These are phyloP conservation scores for Beta lomatogona DNA, from an alignment of 179 eudicot genomes.

Conservation along the genomic window DNA sequence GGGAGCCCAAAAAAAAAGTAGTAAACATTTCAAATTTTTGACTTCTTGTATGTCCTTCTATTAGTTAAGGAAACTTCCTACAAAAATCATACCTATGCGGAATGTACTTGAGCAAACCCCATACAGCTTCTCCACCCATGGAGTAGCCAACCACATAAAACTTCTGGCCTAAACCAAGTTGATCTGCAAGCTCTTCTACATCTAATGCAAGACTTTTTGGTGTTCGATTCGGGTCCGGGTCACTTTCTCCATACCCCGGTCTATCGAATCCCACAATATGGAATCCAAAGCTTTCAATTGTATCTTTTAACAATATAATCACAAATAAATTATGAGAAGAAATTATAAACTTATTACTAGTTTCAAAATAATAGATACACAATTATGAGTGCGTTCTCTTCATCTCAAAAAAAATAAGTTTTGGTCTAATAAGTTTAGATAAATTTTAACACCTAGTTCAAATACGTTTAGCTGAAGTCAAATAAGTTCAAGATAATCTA, in stretches of 20 bases:
- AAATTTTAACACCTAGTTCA: too few relatives aligned
- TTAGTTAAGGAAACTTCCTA: too few relatives aligned
- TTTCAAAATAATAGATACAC: neutral
- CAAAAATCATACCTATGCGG: conserved; percentile 34
- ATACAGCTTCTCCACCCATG: conserved; percentile 37
- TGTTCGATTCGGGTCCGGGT: conserved; percentile 38
- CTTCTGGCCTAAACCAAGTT: conserved; percentile 32
- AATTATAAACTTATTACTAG: too few relatives aligned
- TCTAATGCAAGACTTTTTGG: conserved; percentile 35
- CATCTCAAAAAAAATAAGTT: too few relatives aligned
- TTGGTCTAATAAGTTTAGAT: too few relatives aligned
- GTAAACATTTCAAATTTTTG: too few relatives aligned
- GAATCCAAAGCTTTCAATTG: conserved; percentile 27
- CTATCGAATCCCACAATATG: conserved; percentile 40
- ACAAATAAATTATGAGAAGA: too few relatives aligned
- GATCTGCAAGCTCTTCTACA: conserved; percentile 43
- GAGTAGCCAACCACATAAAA: conserved; percentile 44
- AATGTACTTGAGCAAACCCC: conserved; percentile 43
- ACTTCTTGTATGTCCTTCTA: too few relatives aligned
- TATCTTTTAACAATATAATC: conserved; percentile 11
- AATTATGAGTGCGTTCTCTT: too few relatives aligned
- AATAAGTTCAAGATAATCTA: too few relatives aligned
- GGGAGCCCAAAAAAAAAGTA: too few relatives aligned
- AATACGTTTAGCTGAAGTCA: too few relatives aligned
- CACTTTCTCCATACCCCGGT: conserved; percentile 48